A percentile compares a stretch with the other conserved stretches of the same genome.
phyloP scores from a whole-genome alignment of 768 basidiomycete genomes.

The Russula vinacea region DNA sequence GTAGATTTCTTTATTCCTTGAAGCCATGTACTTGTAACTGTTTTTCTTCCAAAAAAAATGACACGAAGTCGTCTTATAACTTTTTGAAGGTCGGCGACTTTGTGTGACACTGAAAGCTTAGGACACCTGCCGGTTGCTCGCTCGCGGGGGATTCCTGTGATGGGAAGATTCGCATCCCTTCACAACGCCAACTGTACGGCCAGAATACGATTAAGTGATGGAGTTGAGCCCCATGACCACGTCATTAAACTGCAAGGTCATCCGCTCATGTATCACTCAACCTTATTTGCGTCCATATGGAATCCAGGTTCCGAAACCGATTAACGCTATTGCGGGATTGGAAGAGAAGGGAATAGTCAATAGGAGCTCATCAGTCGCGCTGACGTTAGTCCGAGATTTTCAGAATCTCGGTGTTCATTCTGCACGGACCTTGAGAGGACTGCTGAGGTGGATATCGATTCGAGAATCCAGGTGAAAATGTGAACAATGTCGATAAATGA shows the following conservation, averaged over 20 bases:
- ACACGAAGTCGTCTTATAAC: neutral
- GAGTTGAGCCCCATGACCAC: neutral
- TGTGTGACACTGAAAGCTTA: neutral
- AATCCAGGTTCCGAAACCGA: neutral
- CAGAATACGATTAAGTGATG: neutral
- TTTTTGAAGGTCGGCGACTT: neutral
- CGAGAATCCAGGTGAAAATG: neutral
- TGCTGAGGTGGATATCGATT: neutral
- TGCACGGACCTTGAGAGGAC: neutral
- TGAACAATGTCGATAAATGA: neutral
- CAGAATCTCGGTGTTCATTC: neutral
- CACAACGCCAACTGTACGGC: neutral
- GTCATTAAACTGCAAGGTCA: too few species aligned
- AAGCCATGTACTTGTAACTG: conserved; percentile 11
- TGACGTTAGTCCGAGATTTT: neutral
- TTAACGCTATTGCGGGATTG: neutral
- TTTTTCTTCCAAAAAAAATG: neutral
- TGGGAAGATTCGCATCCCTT: neutral
- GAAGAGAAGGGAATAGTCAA: neutral
- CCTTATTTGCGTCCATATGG: neutral
- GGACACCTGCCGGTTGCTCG: too few species aligned
- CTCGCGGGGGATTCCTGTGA: neutral
- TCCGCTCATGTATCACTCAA: neutral
- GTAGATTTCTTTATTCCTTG: conserved; percentile 19
- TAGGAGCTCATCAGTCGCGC: neutral